Conservation (phyloP, 1,284 basidiomycete genomes). For the Leccinum ponderosum region DNA sequence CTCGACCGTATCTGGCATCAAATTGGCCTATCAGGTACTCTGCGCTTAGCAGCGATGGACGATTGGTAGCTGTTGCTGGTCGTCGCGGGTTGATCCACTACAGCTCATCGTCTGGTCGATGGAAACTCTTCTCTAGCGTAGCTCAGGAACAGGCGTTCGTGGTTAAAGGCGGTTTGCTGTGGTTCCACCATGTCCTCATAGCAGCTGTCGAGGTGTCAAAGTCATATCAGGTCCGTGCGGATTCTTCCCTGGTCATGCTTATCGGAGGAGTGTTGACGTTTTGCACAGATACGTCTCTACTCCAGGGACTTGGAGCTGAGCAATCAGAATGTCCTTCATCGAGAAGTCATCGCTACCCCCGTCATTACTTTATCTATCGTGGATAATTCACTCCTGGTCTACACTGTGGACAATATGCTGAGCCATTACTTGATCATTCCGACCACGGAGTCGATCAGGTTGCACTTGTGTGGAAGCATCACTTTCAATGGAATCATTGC, state of each 20-base stretch:
- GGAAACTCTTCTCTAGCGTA: conserved; percentile 88
- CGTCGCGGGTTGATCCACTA: conserved; percentile 92
- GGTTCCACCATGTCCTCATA: conserved; percentile 97
- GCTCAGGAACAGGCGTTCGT: conserved; percentile 89
- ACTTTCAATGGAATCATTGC: conserved; percentile 91
- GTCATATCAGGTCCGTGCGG: conserved; percentile 60
- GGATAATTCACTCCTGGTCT: conserved; percentile 96
- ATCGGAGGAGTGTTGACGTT: conserved; percentile 2
- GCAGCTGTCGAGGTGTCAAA: conserved; percentile 85
- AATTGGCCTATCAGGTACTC: conserved; percentile 98
- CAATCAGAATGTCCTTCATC: conserved; percentile 82
- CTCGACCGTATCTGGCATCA: conserved; percentile 81
- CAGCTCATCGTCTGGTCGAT: conserved; percentile 89
- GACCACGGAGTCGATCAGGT: conserved; percentile 78
- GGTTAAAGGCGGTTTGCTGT: conserved; percentile 90
- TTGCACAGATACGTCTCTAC: conserved; percentile 77
- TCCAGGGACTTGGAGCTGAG: conserved; percentile 94
- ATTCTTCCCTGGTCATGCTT: not conserved
- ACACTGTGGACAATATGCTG: conserved; percentile 95
- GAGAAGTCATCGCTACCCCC: conserved; percentile 76
- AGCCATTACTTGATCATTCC: conserved; percentile 93
- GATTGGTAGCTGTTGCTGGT: conserved; percentile 92
- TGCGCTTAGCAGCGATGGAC: conserved; percentile 88
- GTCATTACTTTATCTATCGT: conserved; percentile 88
- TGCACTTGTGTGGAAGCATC: conserved; percentile 94